phyloP scores from a whole-genome alignment of 441 rosid species.

The Capsella rubella region DNA sequence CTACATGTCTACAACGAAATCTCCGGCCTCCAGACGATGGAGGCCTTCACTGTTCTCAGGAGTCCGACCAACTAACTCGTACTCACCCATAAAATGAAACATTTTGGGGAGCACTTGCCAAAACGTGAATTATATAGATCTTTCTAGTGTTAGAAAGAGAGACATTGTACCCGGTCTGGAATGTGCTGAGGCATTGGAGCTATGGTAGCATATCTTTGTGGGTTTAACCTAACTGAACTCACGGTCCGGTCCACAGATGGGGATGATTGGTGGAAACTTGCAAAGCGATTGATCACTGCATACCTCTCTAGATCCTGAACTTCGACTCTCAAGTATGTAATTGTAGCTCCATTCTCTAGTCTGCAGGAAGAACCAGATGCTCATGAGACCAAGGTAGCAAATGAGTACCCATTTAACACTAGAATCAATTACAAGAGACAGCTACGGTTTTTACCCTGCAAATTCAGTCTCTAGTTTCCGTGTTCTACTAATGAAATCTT shows the following conservation, averaged over 20 bases:
- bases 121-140: conserved; percentile 41
- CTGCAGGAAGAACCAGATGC: conserved; percentile 53
- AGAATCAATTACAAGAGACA: conserved; percentile 4
- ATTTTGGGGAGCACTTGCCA: conserved; percentile 40
- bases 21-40: conserved; percentile 33
- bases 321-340: conserved; percentile 71
- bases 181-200: conserved; percentile 74
- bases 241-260: conserved; percentile 46
- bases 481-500: conserved; percentile 63
- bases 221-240: conserved; percentile 52
- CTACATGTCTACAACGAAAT: conserved; percentile 31
- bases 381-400: conserved; percentile 31
- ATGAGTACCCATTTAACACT: background rate
- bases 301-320: conserved; percentile 79
- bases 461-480: conserved; percentile 67
- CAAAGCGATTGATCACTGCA: conserved; percentile 89
- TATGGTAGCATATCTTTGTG: conserved; percentile 73
- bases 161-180: conserved; percentile 89
- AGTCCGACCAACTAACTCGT: conserved; percentile 30
- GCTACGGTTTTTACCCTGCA: conserved; percentile 52
- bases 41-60: conserved; percentile 40
- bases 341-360: conserved; percentile 67
- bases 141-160: conserved; percentile 67
- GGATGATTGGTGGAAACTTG: conserved; percentile 72
- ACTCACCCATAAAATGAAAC: conserved; percentile 25